Base-by-base conservation (phyloP, 495 filamentous ascomycete genomes). In the Lasiosphaeria miniovina region DNA sequence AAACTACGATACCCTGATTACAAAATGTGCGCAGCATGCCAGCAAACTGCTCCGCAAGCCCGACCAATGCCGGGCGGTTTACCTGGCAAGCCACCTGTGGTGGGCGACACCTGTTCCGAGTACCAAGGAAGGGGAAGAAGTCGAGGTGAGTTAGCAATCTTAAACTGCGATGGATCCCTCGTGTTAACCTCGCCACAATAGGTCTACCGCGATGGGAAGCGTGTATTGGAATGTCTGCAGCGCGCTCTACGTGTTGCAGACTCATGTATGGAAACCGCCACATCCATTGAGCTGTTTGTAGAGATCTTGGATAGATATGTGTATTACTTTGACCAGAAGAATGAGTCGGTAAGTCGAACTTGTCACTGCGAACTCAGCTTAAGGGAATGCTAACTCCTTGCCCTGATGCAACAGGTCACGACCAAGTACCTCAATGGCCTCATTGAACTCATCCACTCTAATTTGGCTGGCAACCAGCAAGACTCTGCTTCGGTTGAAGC, bases 201-300 rank as follows among this genome's bases (percentile, higher is more conserved):
- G 90, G 84, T 96, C 40, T 98, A 98, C 73, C 93, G 93, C 46
- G 94, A 98, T 65, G 95, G 95, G 14, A 98, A 98, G 74, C 85
- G 94, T 38, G 94, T 98, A 6, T 82, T 98, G 12, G 94, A 98
- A 72, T 98, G 94, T 70, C 80, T 98, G 14, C 94, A 98, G 72
- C 89, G 94, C 57, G 95, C 94, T 17, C 85, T 98, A 24, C 89
- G 94, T 52, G 94, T 98, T 7, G 94, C 94, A 3, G 94, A 98
- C 74, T 94, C 94, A 6, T 98, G 94, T 76, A 98, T 98, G 94
- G 94, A 98, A 73, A 93, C 92, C n/a, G 92, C 91, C 8, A 96
- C 97, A 3, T 96, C 91, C 3, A 91, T 98, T 32, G 94, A 98
- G 75, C 80, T 98, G 45, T 98, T 98, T 68, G 94, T 98, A 52